phyloP scores from a whole-genome alignment of 139 green algal species.

The Medakamo hakoo region DNA sequence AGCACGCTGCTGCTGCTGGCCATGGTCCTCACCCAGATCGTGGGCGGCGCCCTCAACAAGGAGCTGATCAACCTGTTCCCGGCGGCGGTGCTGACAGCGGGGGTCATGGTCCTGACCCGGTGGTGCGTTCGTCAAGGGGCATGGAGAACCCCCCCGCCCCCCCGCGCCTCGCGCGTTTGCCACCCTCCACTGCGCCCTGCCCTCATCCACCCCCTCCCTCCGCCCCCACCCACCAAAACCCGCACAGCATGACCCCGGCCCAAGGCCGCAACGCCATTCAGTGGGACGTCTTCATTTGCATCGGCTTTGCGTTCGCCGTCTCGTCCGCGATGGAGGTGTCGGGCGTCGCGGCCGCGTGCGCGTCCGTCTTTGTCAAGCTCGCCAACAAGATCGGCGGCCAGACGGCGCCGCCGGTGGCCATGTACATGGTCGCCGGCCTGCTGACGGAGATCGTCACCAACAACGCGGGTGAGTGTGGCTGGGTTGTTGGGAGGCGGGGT shows the following conservation, averaged over 20 bases:
- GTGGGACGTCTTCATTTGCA: constrained; percentile 39
- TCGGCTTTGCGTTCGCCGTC: constrained; percentile 42
- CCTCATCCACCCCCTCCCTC: too few relatives aligned
- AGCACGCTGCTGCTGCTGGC: constrained; percentile 1
- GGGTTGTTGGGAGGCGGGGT: background rate
- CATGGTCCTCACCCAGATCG: constrained; percentile 19
- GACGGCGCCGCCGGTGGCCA: constrained; percentile 16
- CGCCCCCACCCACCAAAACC: background rate
- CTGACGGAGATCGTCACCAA: constrained; percentile 45
- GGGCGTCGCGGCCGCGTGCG: constrained; percentile 24
- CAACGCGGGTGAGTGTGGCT: constrained; percentile 23
- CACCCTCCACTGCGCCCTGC: too few relatives aligned
- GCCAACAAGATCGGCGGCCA: constrained; percentile 20
- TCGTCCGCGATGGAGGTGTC: constrained; percentile 27
- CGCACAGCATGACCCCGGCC: constrained; percentile 4
- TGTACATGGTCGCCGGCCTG: constrained; percentile 42
- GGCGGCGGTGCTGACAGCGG: constrained; percentile 16
- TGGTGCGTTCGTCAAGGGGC: constrained; percentile 6
- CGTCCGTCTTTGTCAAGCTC: constrained; percentile 11
- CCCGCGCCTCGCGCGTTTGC: too few relatives aligned
- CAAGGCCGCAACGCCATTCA: constrained; percentile 24
- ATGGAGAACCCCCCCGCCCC: too few relatives aligned
- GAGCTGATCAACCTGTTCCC: constrained; percentile 21
- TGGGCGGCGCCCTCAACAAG: background rate
- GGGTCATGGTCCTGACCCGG: constrained; percentile 23